These are phyloP conservation scores for Eremothecium sinecaudum DNA, from an alignment of 1,139 yeast genomes.

Conservation along the genomic window DNA sequence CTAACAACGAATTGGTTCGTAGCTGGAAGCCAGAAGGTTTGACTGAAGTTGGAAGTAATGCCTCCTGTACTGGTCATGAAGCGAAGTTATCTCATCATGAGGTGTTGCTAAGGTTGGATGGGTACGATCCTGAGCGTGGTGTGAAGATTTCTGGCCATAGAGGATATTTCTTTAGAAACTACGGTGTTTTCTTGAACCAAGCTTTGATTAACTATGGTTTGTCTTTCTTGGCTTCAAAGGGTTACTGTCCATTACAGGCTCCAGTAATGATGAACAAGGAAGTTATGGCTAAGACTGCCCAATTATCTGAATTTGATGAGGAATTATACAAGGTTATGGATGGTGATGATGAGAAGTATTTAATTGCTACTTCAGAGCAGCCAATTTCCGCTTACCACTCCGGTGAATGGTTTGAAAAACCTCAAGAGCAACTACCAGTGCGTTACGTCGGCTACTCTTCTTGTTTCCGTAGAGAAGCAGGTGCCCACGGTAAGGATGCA, in stretches of 20 bases:
- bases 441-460: constrained; percentile 96
- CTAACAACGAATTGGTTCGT: constrained; percentile 75
- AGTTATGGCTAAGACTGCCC: constrained; percentile 98
- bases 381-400: constrained; percentile 98
- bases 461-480: constrained; percentile 99
- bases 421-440: constrained; percentile 91
- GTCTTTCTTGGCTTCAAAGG: constrained; percentile 68
- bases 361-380: constrained; percentile 98
- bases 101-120: constrained; percentile 85
- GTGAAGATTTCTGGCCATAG: constrained; percentile 97
- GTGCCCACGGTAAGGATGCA: constrained; percentile 98
- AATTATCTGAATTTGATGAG: constrained; percentile 94
- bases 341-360: constrained; percentile 94
- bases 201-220: constrained; percentile 96
- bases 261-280: constrained; percentile 99
- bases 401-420: constrained; percentile 97
- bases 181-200: constrained; percentile 95
- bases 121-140: constrained; percentile 98
- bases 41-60: constrained; percentile 48
- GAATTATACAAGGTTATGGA: constrained; percentile 93
- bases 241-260: constrained; percentile 88
- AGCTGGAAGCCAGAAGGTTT: constrained; percentile 73
- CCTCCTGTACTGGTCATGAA: constrained; percentile 63
- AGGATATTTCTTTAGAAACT: constrained; percentile 91
- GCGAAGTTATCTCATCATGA: constrained; percentile 93